These are phyloP conservation scores for Tetrapisispora namnaoensis DNA, from an alignment of 805 yeast species.

Conservation along the genomic window DNA sequence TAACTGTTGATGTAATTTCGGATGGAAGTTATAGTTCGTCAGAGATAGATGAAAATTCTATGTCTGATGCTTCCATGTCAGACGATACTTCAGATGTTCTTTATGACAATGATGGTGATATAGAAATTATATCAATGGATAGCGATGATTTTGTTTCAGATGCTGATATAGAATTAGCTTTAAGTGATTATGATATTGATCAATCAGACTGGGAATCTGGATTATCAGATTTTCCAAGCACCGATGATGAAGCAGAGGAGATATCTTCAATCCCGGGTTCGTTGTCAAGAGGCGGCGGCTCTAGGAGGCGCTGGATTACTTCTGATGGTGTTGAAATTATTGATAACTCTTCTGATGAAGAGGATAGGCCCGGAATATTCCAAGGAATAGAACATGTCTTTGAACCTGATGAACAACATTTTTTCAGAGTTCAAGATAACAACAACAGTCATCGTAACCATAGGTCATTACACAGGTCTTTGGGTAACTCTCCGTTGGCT, in stretches of 20 bases:
- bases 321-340: slow-evolving; percentile 23
- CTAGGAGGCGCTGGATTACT: slow-evolving; percentile 23
- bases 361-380: slow-evolving; percentile 24
- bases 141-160: slow-evolving; percentile 18
- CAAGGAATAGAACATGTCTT: slow-evolving; percentile 28
- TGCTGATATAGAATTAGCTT: slow-evolving; percentile 28
- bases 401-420: slow-evolving; percentile 19
- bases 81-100: slow-evolving; percentile 14
- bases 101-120: slow-evolving; percentile 15
- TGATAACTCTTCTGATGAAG: slow-evolving; percentile 23
- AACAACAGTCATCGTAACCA: slow-evolving; percentile 15
- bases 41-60: slow-evolving; percentile 17
- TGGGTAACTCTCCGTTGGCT: slow-evolving; percentile 12
- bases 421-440: slow-evolving; percentile 22
- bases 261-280: slow-evolving; percentile 15
- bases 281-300: slow-evolving; percentile 12
- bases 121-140: slow-evolving; percentile 20
- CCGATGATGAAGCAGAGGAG: slow-evolving; percentile 26
- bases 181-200: slow-evolving; percentile 28
- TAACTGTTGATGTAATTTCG: slow-evolving; percentile 11
- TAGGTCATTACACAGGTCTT: slow-evolving; percentile 14
- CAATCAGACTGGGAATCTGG: slow-evolving; percentile 31
- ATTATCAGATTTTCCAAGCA: slow-evolving; percentile 26
- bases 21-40: slow-evolving; percentile 29
- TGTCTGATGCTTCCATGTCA: slow-evolving; percentile 23